Percentiles rank a stretch among this genome's conserved stretches.
Conservation (phyloP, 2,329 filamentous ascomycete genomes). For the Nemania bipapillata region DNA sequence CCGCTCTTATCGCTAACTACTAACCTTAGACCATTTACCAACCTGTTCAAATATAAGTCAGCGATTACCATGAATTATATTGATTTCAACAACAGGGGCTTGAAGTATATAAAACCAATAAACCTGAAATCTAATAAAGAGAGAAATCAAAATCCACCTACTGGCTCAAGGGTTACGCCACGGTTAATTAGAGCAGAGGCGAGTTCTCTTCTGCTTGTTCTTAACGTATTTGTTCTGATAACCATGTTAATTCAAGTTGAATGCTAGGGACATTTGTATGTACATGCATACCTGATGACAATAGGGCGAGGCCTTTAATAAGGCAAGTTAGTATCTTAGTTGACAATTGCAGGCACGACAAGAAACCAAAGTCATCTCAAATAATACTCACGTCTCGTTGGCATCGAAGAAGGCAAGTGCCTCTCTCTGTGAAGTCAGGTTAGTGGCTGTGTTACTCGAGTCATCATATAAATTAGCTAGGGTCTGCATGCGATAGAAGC, state of each 20-base stretch:
- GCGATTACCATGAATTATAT: neutral
- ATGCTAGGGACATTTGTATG: neutral
- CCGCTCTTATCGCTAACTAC: neutral
- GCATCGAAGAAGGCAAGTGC: slow-evolving; percentile 99
- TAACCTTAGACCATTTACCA: slow-evolving; percentile 93
- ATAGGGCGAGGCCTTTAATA: slow-evolving; percentile 75
- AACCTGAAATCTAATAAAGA: neutral
- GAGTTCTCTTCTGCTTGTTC: slow-evolving; percentile 78
- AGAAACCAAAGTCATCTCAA: neutral
- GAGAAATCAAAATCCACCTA: slow-evolving; percentile 6
- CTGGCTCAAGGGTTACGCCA: slow-evolving; percentile 93
- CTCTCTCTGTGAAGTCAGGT: slow-evolving; percentile 60
- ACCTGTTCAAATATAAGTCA: slow-evolving; percentile 53
- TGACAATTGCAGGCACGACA: neutral
- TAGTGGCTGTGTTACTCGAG: neutral
- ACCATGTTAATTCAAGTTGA: slow-evolving; percentile 6
- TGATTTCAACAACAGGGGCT: neutral
- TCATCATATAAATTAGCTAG: neutral
- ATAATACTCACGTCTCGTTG: slow-evolving; percentile 75
- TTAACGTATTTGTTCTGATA: slow-evolving; percentile 85
- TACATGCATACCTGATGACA: slow-evolving; percentile 71
- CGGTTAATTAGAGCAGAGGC: slow-evolving; percentile 60
- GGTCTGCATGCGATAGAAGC: neutral
- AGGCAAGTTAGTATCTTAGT: slow-evolving; percentile 15
- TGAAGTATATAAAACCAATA: neutral